A percentile compares a stretch with the other conserved stretches of the same genome.
These are phyloP conservation scores for Paramyrothecium sp. DNA, from an alignment of 2,329 filamentous ascomycete genomes.

Conservation along the genomic window DNA sequence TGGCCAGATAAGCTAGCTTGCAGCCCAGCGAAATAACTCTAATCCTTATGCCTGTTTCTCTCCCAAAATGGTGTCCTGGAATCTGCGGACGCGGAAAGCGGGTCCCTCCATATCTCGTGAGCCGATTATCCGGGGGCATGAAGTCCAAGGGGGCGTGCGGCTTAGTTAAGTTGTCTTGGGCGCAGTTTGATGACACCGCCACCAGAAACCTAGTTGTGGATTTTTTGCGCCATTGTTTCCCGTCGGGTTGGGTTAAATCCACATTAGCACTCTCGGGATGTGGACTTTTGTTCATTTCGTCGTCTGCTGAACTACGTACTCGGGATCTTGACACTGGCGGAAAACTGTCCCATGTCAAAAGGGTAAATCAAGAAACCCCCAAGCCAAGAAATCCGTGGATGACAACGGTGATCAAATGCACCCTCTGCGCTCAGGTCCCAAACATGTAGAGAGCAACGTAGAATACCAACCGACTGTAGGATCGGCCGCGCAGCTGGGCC, in stretches of 20 bases:
- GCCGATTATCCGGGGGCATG: background rate
- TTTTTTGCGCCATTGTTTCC: background rate
- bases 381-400: too few relatives aligned
- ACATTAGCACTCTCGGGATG: too few relatives aligned
- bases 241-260: too few relatives aligned
- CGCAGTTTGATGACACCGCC: background rate
- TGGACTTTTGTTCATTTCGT: too few relatives aligned
- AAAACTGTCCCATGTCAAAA: too few relatives aligned
- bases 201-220: too few relatives aligned
- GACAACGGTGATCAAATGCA: too few relatives aligned
- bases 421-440: too few relatives aligned
- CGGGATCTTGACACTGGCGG: too few relatives aligned
- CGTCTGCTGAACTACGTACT: too few relatives aligned
- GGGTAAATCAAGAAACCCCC: too few relatives aligned
- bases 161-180: background rate
- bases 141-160: background rate
- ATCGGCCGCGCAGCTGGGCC: background rate
- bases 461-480: background rate
- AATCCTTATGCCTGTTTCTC: background rate
- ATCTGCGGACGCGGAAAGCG: background rate
- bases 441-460: too few relatives aligned
- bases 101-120: background rate
- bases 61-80: slow-evolving; percentile 9
- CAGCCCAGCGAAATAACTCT: background rate
- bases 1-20: background rate